These are phyloP conservation scores for Blastobotrys chiropterorum DNA, from an alignment of 805 yeast genomes.

Conservation along the genomic window DNA sequence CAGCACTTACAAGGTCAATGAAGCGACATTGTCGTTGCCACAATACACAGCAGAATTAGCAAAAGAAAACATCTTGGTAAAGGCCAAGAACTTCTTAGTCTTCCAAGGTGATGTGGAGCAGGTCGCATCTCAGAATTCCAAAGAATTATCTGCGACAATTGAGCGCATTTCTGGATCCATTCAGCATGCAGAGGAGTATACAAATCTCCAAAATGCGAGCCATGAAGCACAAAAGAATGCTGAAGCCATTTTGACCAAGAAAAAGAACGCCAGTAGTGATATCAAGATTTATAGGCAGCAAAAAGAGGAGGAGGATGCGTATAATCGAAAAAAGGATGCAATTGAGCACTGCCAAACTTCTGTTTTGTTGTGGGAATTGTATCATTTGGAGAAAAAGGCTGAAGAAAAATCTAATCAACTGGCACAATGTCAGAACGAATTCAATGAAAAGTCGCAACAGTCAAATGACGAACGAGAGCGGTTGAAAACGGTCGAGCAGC, in stretches of 20 bases:
- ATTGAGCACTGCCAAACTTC: constrained; percentile 33
- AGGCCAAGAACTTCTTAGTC: constrained; percentile 86
- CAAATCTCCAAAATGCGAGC: constrained; percentile 47
- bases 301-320: constrained; percentile 61
- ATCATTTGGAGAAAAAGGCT: constrained; percentile 43
- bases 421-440: constrained; percentile 21
- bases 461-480: constrained; percentile 16
- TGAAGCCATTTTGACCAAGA: constrained; percentile 57
- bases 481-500: constrained; percentile 5
- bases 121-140: constrained; percentile 80
- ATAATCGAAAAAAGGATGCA: constrained; percentile 40
- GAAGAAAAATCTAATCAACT: constrained; percentile 24
- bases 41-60: constrained; percentile 64
- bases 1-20: constrained; percentile 64
- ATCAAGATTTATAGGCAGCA: constrained; percentile 74
- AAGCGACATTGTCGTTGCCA: constrained; percentile 49
- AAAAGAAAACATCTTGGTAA: constrained; percentile 73
- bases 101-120: constrained; percentile 97
- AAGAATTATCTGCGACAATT: constrained; percentile 62
- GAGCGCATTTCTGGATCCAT: constrained; percentile 82
- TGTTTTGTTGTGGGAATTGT: constrained; percentile 58
- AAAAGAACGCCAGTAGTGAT: constrained; percentile 66
- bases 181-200: constrained; percentile 63
- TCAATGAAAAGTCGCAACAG: constrained; percentile 10
- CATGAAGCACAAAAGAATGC: constrained; percentile 60